Percentiles rank a stretch among this genome's conserved stretches.
These are phyloP conservation scores for Cudoniella acicularis DNA, from an alignment of 495 filamentous ascomycete species.

Conservation along the genomic window DNA sequence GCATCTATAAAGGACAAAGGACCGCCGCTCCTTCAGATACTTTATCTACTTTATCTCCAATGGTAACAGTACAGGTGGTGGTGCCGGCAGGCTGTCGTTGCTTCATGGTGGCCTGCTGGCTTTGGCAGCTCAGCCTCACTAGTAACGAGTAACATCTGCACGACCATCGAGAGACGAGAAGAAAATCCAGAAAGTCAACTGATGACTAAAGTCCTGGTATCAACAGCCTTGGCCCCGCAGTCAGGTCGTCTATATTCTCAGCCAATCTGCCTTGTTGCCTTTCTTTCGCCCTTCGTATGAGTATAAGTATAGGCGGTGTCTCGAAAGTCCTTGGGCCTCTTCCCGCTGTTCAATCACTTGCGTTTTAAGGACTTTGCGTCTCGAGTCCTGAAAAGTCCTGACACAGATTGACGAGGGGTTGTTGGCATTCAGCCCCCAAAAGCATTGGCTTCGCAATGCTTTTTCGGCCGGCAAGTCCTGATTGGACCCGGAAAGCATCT, in stretches of 20 bases:
- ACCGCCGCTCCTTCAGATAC: background rate
- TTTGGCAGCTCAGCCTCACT: slow-evolving; percentile 13
- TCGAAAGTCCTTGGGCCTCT: background rate
- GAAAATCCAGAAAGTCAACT: too few species aligned
- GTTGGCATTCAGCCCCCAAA: background rate
- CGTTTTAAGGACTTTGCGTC: background rate
- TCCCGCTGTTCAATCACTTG: background rate
- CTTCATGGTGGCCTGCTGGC: background rate
- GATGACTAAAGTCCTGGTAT: background rate
- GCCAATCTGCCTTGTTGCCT: slow-evolving; percentile 15
- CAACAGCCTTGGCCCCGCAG: slow-evolving; percentile 10
- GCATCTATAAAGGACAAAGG: too few species aligned
- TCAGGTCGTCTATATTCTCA: slow-evolving; percentile 4
- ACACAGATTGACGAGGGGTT: background rate
- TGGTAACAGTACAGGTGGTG: too few species aligned
- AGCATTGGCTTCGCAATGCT: background rate
- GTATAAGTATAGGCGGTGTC: too few species aligned
- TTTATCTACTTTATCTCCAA: background rate
- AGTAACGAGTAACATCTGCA: too few species aligned
- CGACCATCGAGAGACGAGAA: too few species aligned
- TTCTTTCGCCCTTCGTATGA: too few species aligned
- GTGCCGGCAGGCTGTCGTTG: background rate
- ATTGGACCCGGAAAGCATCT: background rate
- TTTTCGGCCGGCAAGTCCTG: background rate
- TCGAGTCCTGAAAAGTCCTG: slow-evolving; percentile 4